These are phyloP conservation scores for Fusarium lateritium DNA, from an alignment of 2,329 filamentous ascomycete species.

Conservation along the genomic window DNA sequence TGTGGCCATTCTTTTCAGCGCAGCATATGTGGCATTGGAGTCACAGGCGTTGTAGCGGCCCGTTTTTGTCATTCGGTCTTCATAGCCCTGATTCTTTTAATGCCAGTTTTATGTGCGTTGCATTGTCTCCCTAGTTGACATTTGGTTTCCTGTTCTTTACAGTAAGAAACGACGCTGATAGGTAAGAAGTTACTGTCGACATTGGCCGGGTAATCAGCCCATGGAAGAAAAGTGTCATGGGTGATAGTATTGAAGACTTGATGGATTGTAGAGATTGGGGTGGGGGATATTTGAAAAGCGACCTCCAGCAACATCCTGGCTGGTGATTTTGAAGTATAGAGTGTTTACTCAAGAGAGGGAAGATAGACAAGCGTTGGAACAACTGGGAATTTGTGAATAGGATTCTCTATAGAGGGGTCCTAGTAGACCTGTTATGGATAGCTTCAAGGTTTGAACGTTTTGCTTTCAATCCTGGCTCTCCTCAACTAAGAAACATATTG, in stretches of 20 bases:
- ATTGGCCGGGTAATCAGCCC: conserved; percentile 11
- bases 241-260: not conserved
- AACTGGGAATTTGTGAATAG: conserved; percentile 1
- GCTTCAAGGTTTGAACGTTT: no score
- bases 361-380: not conserved
- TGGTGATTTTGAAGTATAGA: conserved; percentile 2
- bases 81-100: not conserved
- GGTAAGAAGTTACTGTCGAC: conserved; percentile 18
- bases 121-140: conserved; percentile 4
- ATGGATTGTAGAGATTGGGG: no score
- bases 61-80: not conserved
- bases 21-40: conserved; percentile 12
- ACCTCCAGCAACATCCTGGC: no score
- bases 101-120: not conserved
- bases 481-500: not conserved
- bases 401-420: not conserved
- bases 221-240: not conserved
- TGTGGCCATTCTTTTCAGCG: conserved; percentile 11
- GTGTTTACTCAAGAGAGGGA: not conserved
- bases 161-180: conserved; percentile 28
- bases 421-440: no score
- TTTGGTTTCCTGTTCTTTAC: conserved; percentile 11
- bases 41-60: conserved; percentile 13
- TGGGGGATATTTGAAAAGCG: no score
- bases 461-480: not conserved